phyloP scores from a whole-genome alignment of 257 asterid species.

The Leonotis leonurus region DNA sequence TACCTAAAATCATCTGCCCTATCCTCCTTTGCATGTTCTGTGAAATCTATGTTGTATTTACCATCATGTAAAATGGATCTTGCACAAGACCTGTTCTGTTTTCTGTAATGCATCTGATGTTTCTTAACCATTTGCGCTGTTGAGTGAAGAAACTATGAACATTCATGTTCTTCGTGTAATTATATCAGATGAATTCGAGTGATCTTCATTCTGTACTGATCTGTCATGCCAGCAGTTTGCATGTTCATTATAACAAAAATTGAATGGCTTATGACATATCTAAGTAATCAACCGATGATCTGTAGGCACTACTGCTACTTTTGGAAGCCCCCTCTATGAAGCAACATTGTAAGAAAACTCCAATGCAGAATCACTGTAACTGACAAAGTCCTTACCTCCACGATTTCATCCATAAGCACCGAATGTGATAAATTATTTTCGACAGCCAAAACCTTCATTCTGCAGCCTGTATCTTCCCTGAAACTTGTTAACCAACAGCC shows the following conservation, averaged over 20 bases:
- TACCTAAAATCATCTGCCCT: conserved; percentile 4
- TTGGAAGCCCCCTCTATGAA: too few species aligned
- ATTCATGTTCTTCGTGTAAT: background rate
- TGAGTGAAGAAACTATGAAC: background rate
- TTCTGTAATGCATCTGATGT: conserved; percentile 1
- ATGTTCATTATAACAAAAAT: too few species aligned
- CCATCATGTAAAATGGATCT: conserved; percentile 10
- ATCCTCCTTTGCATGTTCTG: background rate
- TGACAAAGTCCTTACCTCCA: conserved; percentile 39
- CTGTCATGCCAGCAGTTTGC: too few species aligned
- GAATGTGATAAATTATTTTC: conserved; percentile 31
- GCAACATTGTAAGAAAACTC: background rate
- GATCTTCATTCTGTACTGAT: too few species aligned
- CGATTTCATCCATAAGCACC: conserved; percentile 42
- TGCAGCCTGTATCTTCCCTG: conserved; percentile 62
- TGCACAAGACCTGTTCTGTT: background rate
- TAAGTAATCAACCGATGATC: too few species aligned
- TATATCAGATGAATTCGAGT: too few species aligned
- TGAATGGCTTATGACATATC: too few species aligned
- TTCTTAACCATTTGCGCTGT: background rate
- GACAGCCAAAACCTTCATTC: conserved; percentile 41
- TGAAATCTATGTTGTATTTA: conserved; percentile 16
- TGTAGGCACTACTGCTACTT: too few species aligned
- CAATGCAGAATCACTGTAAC: background rate
- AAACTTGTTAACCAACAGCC: conserved; percentile 43